Base-by-base conservation (phyloP, 1,284 basidiomycete species). In the Fomitopsis palustris region DNA sequence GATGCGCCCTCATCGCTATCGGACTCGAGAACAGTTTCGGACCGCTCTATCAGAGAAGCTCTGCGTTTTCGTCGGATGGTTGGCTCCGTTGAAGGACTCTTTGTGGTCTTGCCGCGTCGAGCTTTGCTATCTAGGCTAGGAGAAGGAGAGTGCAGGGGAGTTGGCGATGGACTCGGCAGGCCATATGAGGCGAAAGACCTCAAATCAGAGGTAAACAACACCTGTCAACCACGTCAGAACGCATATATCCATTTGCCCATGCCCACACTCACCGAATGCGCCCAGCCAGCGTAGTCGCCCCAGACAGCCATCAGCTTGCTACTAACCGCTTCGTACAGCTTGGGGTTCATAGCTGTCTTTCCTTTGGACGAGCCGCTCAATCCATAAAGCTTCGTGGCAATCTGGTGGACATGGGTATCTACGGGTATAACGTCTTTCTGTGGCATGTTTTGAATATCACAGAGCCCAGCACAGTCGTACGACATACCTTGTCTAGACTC, bases 201-300 rank as follows among this genome's bases (percentile, higher is more conserved):
- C 35, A 84, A 68, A 58, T 84, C 81, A 5, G 81, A 77, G 3
- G 82, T 82, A 70, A 84, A 84, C 6, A 84, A 68, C 12, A 88
- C 83, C 86, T 89, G 55, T 4, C 54, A 29, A 39, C 43, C 51
- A n/a, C 47, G 33, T 35, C 27, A 29, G 57, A 43, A 16, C 19
- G 17, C 43, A 10, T 14, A 29, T 45, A 54, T 51, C 14, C 17
- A 16, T 17, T 41, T 16, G 19, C 45, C 27, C 5, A n/a, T 43
- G 25, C 14, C 2, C 4, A 12, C 12, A 69, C 80, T 58, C 63
- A 96, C 93, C 2, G 92, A 90, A 72, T 98, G 95, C 0, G 91
- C 91, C 95, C 95, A 96, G 5, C 95, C 95, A 5, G 93, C 94
- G 69, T 91, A 86, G 1, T 86, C 79, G 9, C 93, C 93, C 94